Base-by-base conservation (phyloP, 2,329 filamentous ascomycete genomes). In the Aspergillus oerlinghausenensis region DNA sequence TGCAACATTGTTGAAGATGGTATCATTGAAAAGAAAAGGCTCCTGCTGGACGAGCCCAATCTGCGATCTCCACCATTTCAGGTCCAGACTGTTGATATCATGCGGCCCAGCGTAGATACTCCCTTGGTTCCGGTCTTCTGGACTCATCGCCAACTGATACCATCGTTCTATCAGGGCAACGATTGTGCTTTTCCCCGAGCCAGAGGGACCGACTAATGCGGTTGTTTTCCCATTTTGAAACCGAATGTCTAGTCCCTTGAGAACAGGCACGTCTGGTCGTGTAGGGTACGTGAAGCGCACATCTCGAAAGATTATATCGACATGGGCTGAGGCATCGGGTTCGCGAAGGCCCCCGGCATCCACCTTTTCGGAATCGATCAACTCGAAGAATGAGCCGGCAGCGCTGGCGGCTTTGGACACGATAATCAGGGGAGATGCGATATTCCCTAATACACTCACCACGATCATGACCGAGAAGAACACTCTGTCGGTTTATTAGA, bases 201-300 rank as follows among this genome's bases (percentile, higher is more conserved):
- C 77, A 1, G 75, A 78, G 0, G 75, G 72, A 0, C 77, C 77
- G 19, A 79, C 76, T n/a, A 79, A 51, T 17, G 77, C 77, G 0
- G 76, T 76, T 0, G 72, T 72, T 54, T 75, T 75, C 4, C 72
- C 70, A 7, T 66, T 66, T 14, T 65, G 63, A 35, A 78, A 71
- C 4, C 56, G 58, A 25, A 73, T 55, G 59, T 68, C 61, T 14
- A 78, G 62, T 2, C 67, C 64, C 26, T 73, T 68, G 1, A 79
- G 59, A 0, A 77, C 69, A 8, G 65, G 66, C 4, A 71, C 66
- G 19, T 70, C 65, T 0, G 73, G 67, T 3, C 76, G 74, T 57
- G 62, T 75, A 0, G 89, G 89, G 64, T 92, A 92, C 1, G 87
- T 83, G 65, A 92, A 92, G n/a, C 80, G 82, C 10, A 92, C 82